phyloP scores from a whole-genome alignment of 441 rosid genomes.

The Hypseocharis bilobata region DNA sequence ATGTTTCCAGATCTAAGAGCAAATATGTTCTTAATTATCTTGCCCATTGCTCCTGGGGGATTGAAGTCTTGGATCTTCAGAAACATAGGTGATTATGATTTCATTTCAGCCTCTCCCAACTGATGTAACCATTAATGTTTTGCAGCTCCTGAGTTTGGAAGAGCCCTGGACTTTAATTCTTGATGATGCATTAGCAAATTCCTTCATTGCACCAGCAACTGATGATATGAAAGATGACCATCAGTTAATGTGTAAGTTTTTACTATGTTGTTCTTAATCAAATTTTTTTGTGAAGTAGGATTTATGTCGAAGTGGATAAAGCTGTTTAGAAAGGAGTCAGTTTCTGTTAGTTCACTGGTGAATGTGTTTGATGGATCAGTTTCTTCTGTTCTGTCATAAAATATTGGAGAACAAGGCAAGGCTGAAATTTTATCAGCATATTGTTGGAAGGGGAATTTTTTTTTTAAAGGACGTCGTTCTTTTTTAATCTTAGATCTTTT shows the following conservation, averaged over 20 bases:
- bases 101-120: not conserved
- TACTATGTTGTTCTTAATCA: conserved; percentile 4
- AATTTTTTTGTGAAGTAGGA: not conserved
- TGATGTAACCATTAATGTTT: not conserved
- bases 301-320: too few species aligned
- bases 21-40: not conserved
- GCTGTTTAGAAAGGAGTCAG: not conserved
- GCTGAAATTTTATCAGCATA: too few species aligned
- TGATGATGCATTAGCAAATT: conserved; percentile 82
- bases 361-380: not conserved
- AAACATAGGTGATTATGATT: not conserved
- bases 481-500: too few species aligned
- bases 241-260: conserved; percentile 63
- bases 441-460: too few species aligned
- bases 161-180: conserved; percentile 73
- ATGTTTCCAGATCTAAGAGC: not conserved
- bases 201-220: conserved; percentile 68
- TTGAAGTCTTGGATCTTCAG: not conserved
- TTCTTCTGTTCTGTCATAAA: too few species aligned
- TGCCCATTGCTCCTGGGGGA: not conserved
- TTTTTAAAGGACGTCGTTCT: too few species aligned
- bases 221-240: conserved; percentile 79
- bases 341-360: too few species aligned
- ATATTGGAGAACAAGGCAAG: too few species aligned
- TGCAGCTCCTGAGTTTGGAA: conserved; percentile 59